phyloP scores from a whole-genome alignment of 2,329 filamentous ascomycete genomes.

The Penicillium sp. region DNA sequence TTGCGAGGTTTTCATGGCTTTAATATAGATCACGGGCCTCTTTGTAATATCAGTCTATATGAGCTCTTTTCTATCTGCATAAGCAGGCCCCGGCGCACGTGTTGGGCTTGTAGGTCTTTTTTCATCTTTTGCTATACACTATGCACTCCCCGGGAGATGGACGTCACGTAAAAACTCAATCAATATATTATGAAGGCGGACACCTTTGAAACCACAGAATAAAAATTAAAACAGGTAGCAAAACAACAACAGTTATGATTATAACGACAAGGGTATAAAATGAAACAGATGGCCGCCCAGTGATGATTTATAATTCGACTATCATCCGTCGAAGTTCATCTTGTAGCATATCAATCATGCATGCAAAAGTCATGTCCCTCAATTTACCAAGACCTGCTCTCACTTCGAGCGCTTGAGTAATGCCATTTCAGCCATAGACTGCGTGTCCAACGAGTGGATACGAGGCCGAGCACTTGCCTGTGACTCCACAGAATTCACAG shows the following conservation, averaged over 20 bases:
- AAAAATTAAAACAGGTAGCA: background rate
- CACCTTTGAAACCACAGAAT: background rate
- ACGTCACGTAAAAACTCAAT: background rate
- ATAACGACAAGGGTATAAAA: slow-evolving; percentile 7
- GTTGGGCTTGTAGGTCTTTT: background rate
- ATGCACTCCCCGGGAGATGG: no score
- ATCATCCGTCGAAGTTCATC: background rate
- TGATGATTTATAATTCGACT: slow-evolving; percentile 2
- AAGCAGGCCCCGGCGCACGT: background rate
- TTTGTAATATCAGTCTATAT: slow-evolving; percentile 4
- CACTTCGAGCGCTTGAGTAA: slow-evolving; percentile 4
- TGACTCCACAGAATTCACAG: slow-evolving; percentile 1
- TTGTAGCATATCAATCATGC: background rate
- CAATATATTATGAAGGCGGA: background rate
- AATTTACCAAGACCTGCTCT: background rate
- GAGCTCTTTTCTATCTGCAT: background rate
- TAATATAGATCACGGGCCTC: background rate
- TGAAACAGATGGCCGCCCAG: background rate
- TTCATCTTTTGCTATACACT: background rate
- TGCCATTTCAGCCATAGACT: slow-evolving; percentile 11
- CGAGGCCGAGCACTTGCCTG: background rate
- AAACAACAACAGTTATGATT: background rate
- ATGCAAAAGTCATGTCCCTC: background rate
- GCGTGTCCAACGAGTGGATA: slow-evolving; percentile 6
- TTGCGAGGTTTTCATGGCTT: background rate